Base-by-base conservation (phyloP, 345 rosid genomes). In the Abelmoschus esculentus region DNA sequence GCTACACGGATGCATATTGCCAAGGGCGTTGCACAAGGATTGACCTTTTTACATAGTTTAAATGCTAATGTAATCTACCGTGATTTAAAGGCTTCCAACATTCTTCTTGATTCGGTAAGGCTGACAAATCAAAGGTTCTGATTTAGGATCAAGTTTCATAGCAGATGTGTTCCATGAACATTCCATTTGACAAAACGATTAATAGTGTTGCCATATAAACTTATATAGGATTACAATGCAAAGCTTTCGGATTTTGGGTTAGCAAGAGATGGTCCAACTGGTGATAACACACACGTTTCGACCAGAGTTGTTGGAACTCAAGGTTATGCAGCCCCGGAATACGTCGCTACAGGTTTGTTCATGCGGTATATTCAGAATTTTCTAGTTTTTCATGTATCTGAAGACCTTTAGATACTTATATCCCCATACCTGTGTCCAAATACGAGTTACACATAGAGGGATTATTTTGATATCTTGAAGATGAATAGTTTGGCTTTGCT, bases 271-370 rank as follows among this genome's bases (percentile, higher is more conserved):
- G 97, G 97, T 13, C 96, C 99, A 10, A 91, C 85, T 3, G 99
- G 90, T 47, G 88, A 93, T 53, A 86, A 85, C 71, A 91, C 92
- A 67, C 99, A 93, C 62, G 97, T 93, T 32, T 89, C 97, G 9
- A 91, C 99, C 5, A 84, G 85, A 82, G 90, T 91, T 32, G 77
- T 91, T 5, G 97, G 97, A 76, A 93, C 97, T 49, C 86, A 79
- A 61, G 97, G 99, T 65, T 93, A 91, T 67, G 96, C 99, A 66
- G 99, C 99, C 32, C 96, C 96, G 0, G 97, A 93, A 50, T 93
- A 91, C 67, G 82, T 93, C 28, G 96, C 93, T 3, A 91, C 97
- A 77, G 97, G 98, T 89, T 18, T 19, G 75, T 17, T 17, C 22
- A 53, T 66, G 8, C 5, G 9, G 42, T 36, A 36, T 36, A 36